These are phyloP conservation scores for Musa balbisiana DNA, from an alignment of 202 grass and related monocot species.

Conservation along the genomic window DNA sequence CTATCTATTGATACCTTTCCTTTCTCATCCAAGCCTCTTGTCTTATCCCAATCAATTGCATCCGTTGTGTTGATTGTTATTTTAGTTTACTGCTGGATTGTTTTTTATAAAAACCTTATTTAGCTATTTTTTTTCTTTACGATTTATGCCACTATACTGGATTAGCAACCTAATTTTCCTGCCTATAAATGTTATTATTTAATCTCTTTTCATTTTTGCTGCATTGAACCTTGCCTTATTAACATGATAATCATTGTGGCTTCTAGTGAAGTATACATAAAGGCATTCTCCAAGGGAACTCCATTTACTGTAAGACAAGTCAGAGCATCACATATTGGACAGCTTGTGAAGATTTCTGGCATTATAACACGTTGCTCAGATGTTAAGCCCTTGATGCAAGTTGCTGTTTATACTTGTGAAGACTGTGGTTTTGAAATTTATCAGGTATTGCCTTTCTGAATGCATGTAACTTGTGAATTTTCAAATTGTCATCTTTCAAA, in stretches of 20 bases:
- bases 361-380: slow-evolving; percentile 96
- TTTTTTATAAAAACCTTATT: too few relatives aligned
- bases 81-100: too few relatives aligned
- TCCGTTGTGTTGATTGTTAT: too few relatives aligned
- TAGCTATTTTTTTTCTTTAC: too few relatives aligned
- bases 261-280: slow-evolving; percentile 92
- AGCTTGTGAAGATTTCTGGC: slow-evolving; percentile 98
- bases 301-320: slow-evolving; percentile 85
- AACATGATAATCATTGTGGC: not conserved
- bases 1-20: too few relatives aligned
- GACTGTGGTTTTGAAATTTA: slow-evolving; percentile 99
- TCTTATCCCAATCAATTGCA: too few relatives aligned
- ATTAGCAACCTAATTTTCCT: too few relatives aligned
- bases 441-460: slow-evolving; percentile 43
- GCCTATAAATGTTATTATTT: too few relatives aligned
- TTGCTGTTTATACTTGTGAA: slow-evolving; percentile 99
- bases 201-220: not conserved
- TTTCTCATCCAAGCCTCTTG: too few relatives aligned
- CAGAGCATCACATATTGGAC: slow-evolving; percentile 89
- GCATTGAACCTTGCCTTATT: not conserved
- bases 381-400: slow-evolving; percentile 97
- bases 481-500: not conserved
- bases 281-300: slow-evolving; percentile 64
- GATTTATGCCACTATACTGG: too few relatives aligned
- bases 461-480: not conserved